These are phyloP conservation scores for Mucuna pruriens DNA, from an alignment of 306 rosid species.

Conservation along the genomic window DNA sequence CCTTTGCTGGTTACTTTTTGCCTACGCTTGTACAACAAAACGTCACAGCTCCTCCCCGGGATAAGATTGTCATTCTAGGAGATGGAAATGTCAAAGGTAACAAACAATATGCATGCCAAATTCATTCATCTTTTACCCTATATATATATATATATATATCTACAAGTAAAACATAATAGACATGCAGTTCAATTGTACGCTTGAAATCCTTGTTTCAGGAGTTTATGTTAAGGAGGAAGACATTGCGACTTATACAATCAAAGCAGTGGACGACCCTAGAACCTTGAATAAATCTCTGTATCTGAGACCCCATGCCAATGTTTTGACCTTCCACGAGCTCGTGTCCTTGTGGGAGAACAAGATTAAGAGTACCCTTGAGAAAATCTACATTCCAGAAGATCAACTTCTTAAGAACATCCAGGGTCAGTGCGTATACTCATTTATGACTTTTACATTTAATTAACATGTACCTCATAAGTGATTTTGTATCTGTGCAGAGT, in stretches of 20 bases:
- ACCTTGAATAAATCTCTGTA: constrained; percentile 52
- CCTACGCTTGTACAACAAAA: constrained; percentile 35
- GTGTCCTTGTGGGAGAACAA: constrained; percentile 56
- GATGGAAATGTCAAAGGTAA: constrained; percentile 55
- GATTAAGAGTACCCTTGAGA: constrained; percentile 44
- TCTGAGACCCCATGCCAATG: constrained; percentile 40
- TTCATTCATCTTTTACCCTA: too few relatives aligned
- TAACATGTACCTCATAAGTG: not conserved
- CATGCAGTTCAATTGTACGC: not conserved
- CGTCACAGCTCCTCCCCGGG: constrained; percentile 47
- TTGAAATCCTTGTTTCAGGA: constrained; percentile 19
- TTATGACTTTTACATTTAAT: not conserved
- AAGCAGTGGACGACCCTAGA: constrained; percentile 54
- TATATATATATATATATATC: too few relatives aligned
- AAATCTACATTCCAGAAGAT: constrained; percentile 40
- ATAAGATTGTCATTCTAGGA: constrained; percentile 51
- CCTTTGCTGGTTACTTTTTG: constrained; percentile 42
- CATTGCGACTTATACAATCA: constrained; percentile 43
- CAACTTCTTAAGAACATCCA: constrained; percentile 51
- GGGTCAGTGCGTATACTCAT: constrained; percentile 32
- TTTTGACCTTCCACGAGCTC: constrained; percentile 47
- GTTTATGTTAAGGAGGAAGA: constrained; percentile 44
- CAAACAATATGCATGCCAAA: not conserved
- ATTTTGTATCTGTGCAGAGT: constrained; percentile 29
- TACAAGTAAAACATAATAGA: not conserved